Conservation (phyloP, 2,329 filamentous ascomycete species). For the Rhynchosporium agropyri region DNA sequence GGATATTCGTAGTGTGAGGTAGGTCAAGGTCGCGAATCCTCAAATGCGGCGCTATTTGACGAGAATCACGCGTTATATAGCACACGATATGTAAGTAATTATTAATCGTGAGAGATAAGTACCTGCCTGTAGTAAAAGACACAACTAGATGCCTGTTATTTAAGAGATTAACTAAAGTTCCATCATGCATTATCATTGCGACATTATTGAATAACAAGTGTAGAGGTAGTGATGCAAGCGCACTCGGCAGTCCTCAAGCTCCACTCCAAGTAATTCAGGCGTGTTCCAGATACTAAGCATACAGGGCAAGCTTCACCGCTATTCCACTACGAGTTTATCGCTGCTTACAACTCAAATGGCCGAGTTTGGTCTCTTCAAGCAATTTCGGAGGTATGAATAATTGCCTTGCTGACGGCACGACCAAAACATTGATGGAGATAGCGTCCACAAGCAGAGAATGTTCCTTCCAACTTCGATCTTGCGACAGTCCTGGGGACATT, state of each 20-base stretch:
- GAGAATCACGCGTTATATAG: too few species aligned
- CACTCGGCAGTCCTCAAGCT: slow-evolving; percentile 13
- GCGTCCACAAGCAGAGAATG: not conserved
- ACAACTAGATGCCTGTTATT: too few species aligned
- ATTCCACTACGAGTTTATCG: not conserved
- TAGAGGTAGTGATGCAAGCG: not conserved
- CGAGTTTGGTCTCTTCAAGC: not conserved
- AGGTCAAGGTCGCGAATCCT: too few species aligned
- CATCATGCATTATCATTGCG: too few species aligned
- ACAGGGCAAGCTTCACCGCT: not conserved
- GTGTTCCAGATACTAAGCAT: slow-evolving; percentile 11
- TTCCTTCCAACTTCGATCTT: not conserved
- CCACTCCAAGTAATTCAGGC: slow-evolving; percentile 15
- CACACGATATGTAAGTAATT: too few species aligned
- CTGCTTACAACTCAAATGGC: not conserved
- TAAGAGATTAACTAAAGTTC: too few species aligned
- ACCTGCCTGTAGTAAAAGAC: too few species aligned
- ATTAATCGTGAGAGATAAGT: too few species aligned
- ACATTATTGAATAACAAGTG: too few species aligned
- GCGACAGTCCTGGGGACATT: not conserved
- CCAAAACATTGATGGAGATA: not conserved
- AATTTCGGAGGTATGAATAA: not conserved
- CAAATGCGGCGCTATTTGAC: too few species aligned
- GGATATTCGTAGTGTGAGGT: too few species aligned
- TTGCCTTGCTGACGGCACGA: not conserved